Conservation (phyloP, 176 grass and related monocot species). For the Triticum dicoccoides region DNA sequence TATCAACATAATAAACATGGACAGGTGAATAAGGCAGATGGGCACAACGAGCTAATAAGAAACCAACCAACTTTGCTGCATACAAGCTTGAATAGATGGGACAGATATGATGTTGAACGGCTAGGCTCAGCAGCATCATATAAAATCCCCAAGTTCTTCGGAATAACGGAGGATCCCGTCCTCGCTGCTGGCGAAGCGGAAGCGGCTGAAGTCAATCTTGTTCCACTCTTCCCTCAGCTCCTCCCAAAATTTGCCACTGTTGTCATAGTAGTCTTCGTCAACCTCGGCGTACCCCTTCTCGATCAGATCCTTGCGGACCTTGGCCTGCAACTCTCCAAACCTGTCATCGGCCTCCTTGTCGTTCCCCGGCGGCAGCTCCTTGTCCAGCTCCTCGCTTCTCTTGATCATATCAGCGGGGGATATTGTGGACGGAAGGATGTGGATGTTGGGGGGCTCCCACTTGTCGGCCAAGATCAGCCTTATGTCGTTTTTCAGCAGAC, state of each 20-base stretch:
- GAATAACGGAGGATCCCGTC: too few species aligned
- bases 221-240: background rate
- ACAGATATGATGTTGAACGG: too few species aligned
- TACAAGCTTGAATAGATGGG: too few species aligned
- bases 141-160: too few species aligned
- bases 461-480: background rate
- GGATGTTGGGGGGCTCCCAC: background rate
- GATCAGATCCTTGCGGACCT: background rate
- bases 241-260: background rate
- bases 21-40: too few species aligned
- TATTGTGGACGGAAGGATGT: background rate
- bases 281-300: background rate
- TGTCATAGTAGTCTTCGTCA: background rate
- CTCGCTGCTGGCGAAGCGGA: background rate
- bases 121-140: too few species aligned
- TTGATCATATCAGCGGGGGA: background rate
- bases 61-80: too few species aligned
- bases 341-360: background rate
- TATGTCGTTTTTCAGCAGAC: background rate
- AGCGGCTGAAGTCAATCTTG: background rate
- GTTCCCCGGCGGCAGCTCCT: background rate
- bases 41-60: too few species aligned
- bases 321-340: background rate
- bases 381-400: background rate
- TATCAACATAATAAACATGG: too few species aligned